These are phyloP conservation scores for Quercus lobata DNA, from an alignment of 331 rosid species.

Conservation along the genomic window DNA sequence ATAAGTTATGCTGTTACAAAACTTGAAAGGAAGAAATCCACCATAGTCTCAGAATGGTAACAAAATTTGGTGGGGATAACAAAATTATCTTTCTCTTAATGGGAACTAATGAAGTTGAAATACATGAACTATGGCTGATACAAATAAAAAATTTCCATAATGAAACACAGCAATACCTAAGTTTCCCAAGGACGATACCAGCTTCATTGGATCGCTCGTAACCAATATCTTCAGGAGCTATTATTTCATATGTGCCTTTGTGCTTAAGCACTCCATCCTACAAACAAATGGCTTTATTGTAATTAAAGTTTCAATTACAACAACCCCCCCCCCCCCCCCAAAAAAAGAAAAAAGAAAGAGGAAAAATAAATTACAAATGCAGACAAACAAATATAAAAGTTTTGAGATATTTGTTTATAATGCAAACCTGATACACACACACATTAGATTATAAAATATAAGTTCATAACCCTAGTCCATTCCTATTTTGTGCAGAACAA, in stretches of 20 bases:
- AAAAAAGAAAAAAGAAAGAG: no score
- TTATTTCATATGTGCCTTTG: slow-evolving; percentile 88
- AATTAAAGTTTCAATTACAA: not conserved
- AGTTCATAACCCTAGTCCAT: no score
- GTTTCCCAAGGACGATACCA: slow-evolving; percentile 96
- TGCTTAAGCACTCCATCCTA: slow-evolving; percentile 99
- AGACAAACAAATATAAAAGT: no score
- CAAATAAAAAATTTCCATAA: slow-evolving; percentile 1
- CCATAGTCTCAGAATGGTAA: not conserved
- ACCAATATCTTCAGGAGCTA: slow-evolving; percentile 91
- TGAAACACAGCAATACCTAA: slow-evolving; percentile 52
- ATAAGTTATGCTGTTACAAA: not conserved
- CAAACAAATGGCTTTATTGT: slow-evolving; percentile 4
- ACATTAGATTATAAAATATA: no score
- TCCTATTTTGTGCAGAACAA: no score
- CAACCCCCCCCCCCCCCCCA: no score
- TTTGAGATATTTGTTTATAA: no score
- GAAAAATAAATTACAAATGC: no score
- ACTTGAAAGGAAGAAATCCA: not conserved
- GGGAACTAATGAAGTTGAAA: not conserved
- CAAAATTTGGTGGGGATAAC: not conserved
- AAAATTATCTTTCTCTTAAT: not conserved
- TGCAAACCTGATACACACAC: no score
- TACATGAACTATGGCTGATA: not conserved
- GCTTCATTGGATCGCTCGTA: slow-evolving; percentile 73